Percentiles rank a stretch among this genome's conserved stretches.
These are phyloP conservation scores for Claviceps paspali DNA, from an alignment of 2,329 filamentous ascomycete species.

Conservation along the genomic window DNA sequence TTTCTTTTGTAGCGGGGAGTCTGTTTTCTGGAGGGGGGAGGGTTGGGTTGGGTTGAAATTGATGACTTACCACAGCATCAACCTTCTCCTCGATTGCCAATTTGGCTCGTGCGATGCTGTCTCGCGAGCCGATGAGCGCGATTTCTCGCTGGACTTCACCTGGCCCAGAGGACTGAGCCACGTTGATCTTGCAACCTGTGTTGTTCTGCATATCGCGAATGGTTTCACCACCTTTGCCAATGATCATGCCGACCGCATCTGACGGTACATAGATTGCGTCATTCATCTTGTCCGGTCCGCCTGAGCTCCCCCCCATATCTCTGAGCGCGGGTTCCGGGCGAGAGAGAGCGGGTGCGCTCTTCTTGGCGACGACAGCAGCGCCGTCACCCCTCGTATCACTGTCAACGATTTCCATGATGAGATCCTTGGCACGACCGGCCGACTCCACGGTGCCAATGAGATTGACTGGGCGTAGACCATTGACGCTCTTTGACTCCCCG, in stretches of 20 bases:
- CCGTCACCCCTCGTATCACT: conserved; percentile 58
- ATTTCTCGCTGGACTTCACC: conserved; percentile 74
- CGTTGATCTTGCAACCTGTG: conserved; percentile 90
- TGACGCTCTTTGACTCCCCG: conserved; percentile 82
- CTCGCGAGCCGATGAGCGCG: conserved; percentile 61
- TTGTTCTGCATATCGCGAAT: conserved; percentile 85
- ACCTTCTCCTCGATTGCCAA: conserved; percentile 82
- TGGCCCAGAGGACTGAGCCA: conserved; percentile 64
- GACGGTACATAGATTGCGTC: conserved; percentile 77
- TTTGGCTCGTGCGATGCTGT: conserved; percentile 70
- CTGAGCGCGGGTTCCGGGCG: conserved; percentile 18
- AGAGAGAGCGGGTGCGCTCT: conserved; percentile 9
- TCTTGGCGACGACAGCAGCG: conserved; percentile 16
- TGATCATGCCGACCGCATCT: conserved; percentile 91
- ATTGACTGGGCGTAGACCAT: conserved; percentile 79
- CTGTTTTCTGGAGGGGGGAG: too few species aligned
- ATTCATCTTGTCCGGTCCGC: conserved; percentile 51
- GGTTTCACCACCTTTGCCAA: conserved; percentile 84
- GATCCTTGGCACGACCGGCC: conserved; percentile 63
- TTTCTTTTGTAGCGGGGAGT: neutral
- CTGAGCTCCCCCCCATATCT: conserved; percentile 18
- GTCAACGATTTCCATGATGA: conserved; percentile 89
- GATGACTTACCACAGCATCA: conserved; percentile 57
- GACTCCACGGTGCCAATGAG: conserved; percentile 67
- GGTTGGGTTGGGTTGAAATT: too few species aligned